Conservation (phyloP, 2,329 filamentous ascomycete species). For the Clarireedia homoeocarpa region DNA sequence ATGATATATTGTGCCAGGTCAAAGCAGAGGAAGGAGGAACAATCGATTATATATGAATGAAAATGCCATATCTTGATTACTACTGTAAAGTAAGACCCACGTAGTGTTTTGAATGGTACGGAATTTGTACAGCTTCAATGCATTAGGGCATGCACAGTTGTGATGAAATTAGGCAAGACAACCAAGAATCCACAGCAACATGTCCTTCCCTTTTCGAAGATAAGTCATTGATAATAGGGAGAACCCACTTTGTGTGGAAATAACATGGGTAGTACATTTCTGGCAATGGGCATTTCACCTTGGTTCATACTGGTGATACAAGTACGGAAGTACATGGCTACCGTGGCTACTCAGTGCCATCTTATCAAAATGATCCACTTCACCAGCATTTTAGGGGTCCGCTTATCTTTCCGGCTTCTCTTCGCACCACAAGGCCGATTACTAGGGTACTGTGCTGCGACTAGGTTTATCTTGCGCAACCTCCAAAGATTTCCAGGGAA, state of each 20-base stretch:
- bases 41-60: constrained; percentile 6
- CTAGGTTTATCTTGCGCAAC: not conserved
- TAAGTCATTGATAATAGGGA: constrained; percentile 2
- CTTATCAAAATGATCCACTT: constrained; percentile 2
- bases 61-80: not conserved
- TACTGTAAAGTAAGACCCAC: not conserved
- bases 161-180: constrained; percentile 3
- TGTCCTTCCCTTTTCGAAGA: not conserved
- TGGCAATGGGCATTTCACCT: not conserved
- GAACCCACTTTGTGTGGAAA: constrained; percentile 4
- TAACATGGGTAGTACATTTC: not conserved
- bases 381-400: constrained; percentile 4
- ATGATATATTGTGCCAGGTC: not conserved
- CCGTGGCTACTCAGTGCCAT: not conserved
- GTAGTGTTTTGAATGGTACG: constrained; percentile 5
- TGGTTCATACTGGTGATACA: not conserved
- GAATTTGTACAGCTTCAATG: not conserved
- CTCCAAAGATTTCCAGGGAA: not conserved
- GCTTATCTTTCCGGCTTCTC: constrained; percentile 10
- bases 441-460: not conserved
- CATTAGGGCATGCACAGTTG: constrained; percentile 1
- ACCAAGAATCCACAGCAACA: not conserved
- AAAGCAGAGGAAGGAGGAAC: not conserved
- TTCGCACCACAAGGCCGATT: not conserved
- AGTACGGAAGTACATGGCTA: not conserved